Conservation (phyloP, 257 asterid species). For the Penstemon davidsonii region DNA sequence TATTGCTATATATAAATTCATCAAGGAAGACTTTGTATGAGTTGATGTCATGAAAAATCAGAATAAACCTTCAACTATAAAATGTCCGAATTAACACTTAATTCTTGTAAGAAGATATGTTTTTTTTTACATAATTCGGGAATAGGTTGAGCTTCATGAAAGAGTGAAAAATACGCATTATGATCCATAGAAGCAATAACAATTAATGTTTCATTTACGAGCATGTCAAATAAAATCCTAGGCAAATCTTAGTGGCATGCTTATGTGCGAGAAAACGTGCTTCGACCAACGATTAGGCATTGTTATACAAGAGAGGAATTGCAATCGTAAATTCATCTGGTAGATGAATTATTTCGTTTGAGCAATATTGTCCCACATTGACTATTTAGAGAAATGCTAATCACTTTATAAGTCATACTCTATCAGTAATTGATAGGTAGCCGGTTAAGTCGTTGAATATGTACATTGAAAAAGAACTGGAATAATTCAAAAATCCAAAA, state of each 20-base stretch:
- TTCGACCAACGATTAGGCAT: background rate
- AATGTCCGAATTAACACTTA: too few relatives aligned
- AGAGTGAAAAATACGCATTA: too few relatives aligned
- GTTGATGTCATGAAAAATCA: background rate
- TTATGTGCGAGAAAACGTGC: background rate
- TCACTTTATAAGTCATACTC: background rate
- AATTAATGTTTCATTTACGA: background rate
- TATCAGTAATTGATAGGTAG: conserved; percentile 3
- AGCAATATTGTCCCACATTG: conserved; percentile 3
- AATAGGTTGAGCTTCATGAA: too few relatives aligned
- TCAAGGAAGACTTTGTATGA: background rate
- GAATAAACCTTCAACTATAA: too few relatives aligned
- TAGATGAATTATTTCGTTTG: background rate
- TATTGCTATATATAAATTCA: background rate
- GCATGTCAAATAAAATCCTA: background rate
- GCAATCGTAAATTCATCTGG: background rate
- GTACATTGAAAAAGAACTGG: background rate
- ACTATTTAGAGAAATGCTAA: background rate
- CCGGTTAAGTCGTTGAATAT: conserved; percentile 13
- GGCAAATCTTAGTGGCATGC: background rate
- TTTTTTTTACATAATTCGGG: too few relatives aligned
- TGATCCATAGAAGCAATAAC: background rate
- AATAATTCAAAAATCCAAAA: conserved; percentile 13
- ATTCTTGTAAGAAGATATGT: too few relatives aligned
- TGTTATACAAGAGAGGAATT: background rate